Evolutionary conservation across 495 filamentous ascomycete genomes (phyloP), one percentile per base, ranked within the genome.

Genomic region (Annulohypoxylon nitens): DNA sequence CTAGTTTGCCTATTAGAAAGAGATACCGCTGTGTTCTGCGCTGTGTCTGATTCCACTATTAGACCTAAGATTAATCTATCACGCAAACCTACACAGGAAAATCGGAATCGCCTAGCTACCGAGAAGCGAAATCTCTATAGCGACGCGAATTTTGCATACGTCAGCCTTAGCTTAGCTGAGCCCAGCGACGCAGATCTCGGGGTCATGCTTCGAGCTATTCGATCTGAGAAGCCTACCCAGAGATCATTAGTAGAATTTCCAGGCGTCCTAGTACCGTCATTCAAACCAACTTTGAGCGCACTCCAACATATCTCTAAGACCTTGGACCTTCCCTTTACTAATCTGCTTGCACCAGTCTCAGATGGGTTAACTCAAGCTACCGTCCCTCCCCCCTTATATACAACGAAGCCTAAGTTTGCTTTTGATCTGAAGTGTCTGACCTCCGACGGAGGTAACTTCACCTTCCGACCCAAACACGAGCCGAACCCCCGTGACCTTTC

Each of bases 241-340:
- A 69, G 74, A 59, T 83, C 80, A 7, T 80, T 93, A 12, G 83
- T 93, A 1, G 92, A 93, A 66, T 93, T 93, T 62, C 91, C 91
- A 0, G 89, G 88, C 0, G 80, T 94, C 0, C 80, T 94, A 2
- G 81, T 92, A 4, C 84, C 87, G 0, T 84, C 91, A 3, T 94
- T 94, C 75, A 79, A 88, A 45, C 86, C 88, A 4, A 90, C 88
- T 0, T 75, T 93, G 18, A 76, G 81, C 67, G 90, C 88, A 3
- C 78, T 94, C 0, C 88, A 93, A 69, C 66, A 79, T 2, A 88
- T 92, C 75, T 85, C 81, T 43, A 77, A 69, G 37, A 77, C 71
- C 1, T 73, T 76, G 0, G 80, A 86, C 62, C 45, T 93, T 12
- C 91, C 91, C 0, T 91, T 93, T 69, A 63, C 83, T 2, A 79